Evolutionary conservation across 2,329 filamentous ascomycete species (phyloP).

Genomic region (Stachybotrys chlorohalonatus): DNA sequence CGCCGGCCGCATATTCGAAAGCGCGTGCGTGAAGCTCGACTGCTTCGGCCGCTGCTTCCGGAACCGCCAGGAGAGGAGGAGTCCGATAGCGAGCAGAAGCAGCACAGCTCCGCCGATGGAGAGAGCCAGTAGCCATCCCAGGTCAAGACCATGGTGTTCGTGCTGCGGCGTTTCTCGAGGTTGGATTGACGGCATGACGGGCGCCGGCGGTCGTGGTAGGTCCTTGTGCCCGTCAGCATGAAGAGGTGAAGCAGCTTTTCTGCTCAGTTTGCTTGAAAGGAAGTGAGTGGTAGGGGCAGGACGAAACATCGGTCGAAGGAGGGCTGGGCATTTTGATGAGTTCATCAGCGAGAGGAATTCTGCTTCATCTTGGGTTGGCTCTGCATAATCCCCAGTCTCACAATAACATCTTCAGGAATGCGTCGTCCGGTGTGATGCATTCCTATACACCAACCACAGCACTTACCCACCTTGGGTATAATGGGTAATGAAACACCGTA

Average conservation of each 20-base stretch:
- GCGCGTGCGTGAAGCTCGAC: constrained; percentile 6
- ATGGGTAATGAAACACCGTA: too few species aligned
- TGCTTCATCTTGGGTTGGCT: not conserved
- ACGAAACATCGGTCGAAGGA: constrained; percentile 4
- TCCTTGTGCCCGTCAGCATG: too few species aligned
- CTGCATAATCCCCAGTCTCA: constrained; percentile 19
- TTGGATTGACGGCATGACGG: constrained; percentile 7
- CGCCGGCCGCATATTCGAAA: not conserved
- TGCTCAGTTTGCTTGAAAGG: not conserved
- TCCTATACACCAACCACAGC: constrained; percentile 14
- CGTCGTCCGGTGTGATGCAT: constrained; percentile 27
- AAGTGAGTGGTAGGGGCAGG: not conserved
- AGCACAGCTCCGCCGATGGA: constrained; percentile 37
- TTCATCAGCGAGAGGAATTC: not conserved
- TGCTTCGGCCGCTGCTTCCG: not conserved
- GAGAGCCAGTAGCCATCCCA: constrained; percentile 34
- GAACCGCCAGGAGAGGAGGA: constrained; percentile 30
- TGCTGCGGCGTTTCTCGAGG: not conserved
- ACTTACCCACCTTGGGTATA: too few species aligned
- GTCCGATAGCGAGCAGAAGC: constrained; percentile 31
- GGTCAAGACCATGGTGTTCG: constrained; percentile 11
- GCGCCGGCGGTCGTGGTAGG: not conserved
- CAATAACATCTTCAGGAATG: constrained; percentile 25
- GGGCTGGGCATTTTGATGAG: constrained; percentile 12
- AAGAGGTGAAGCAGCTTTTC: too few species aligned